Base-by-base conservation (phyloP, 208 protist species). In the Naegleria gruberi region DNA sequence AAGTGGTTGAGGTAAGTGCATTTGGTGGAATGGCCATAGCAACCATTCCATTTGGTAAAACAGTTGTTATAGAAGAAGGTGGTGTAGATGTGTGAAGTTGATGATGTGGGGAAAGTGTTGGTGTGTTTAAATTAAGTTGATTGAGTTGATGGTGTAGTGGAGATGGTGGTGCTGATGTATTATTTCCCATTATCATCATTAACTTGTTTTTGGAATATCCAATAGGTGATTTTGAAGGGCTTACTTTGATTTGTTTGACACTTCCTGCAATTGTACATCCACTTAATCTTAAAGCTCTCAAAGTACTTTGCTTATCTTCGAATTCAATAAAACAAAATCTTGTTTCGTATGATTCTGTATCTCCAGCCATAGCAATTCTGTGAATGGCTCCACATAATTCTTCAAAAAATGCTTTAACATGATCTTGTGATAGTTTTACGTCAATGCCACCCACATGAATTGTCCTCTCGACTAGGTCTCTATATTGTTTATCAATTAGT, bases 281-380 rank as follows among this genome's bases (percentile, higher is more conserved):
- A 37, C 26, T 37, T 37, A 37, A 77, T 77, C 30, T 30, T n/a
- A 77, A 37, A 15, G 65, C 65, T 77, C 34, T 30, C 30, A 77
- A 77, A 8, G 65, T 26, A 37, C 26, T 37, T 37, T 77, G 17
- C n/a, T 77, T 77, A n/a, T 77, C 65, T 77, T 77, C 65, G 34
- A 77, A 77, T 77, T 77, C 65, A 77, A 77, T 77, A 77, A 77
- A 77, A 37, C 65, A 77, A 77, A 77, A 77, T n/a, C 65, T 77
- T 37, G 65, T 77, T 77, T 30, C 65, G 34, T 77, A 37, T 19
- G 65, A 37, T 30, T 77, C 65, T 37, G 65, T 77, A 7, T 77
- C 65, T 37, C 65, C 65, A 37, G 65, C 65, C 65, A 77, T 77
- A 37, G 65, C 65, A 37, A 77, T 37, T 77, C 30, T 77, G 12